Evolutionary conservation across 305 asterid species (phyloP), one percentile per base, ranked within the genome.

Genomic region (Fraxinus paxiana): DNA sequence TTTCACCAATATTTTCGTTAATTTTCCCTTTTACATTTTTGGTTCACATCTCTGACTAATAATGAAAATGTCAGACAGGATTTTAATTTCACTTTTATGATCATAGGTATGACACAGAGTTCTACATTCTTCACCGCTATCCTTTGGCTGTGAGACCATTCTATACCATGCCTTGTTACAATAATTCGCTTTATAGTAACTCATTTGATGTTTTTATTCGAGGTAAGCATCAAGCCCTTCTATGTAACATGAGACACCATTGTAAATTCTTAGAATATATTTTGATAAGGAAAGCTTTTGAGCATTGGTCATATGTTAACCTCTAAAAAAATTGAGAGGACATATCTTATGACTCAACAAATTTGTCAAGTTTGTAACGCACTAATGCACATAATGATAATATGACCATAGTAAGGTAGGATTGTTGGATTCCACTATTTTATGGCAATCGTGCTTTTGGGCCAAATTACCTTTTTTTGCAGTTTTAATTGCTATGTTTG

Each of bases 41-140:
- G 4, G 6, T 76, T 28, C 56, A 7, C 6, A 9, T 35, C 4
- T 73, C 41, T 59, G 63, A 28, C 10, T 43, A 18, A 37, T 71
- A 8, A 34, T 59, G 73, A 76, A 81, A 82, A 48, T 41, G 79
- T 31, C 46, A 30, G 20, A 17, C 69, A 24, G 28, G 46, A 75
- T 34, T 70, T 51, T 65, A 15, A 26, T 82, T 12, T 78, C 26
- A 13, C 72, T 20, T 30, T 77, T 65, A 31, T 81, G 24, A 51
- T 63, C 84, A 74, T 83, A 93, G 98, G 89, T 93, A 91, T 79
- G 92, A 83, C 77, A 95, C 98, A 22, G 98, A 95, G 84, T 95
- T 93, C 92, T 95, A 91, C 89, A 93, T 93, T 71, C 98, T 93
- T 82, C 97, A 95, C 79, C 95, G 97, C 31, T 95, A 93, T 79